Evolutionary conservation across 2,329 filamentous ascomycete species (phyloP).

Genomic region (Taxawa tesnikishii): DNA sequence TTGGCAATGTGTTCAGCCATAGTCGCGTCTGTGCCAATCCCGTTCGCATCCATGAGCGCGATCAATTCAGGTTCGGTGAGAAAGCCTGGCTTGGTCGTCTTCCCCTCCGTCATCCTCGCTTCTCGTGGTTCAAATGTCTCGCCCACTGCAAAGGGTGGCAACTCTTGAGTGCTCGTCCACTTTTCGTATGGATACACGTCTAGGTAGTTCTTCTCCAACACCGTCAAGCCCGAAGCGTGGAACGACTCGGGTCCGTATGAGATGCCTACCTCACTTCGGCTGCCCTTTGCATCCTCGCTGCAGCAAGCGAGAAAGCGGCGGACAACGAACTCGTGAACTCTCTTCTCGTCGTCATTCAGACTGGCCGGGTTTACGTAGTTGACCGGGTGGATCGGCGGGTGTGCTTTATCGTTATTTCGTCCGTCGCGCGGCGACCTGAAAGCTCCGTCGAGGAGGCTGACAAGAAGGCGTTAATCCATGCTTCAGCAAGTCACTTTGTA

Average conservation of each 20-base stretch:
- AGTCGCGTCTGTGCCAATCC: slow-evolving; percentile 94
- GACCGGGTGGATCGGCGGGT: slow-evolving; percentile 93
- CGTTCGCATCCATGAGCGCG: slow-evolving; percentile 94
- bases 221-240: slow-evolving; percentile 68
- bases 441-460: slow-evolving; percentile 54
- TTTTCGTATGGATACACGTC: slow-evolving; percentile 95
- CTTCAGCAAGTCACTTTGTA: background rate
- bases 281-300: slow-evolving; percentile 82
- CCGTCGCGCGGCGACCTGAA: slow-evolving; percentile 76
- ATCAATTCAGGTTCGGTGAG: slow-evolving; percentile 93
- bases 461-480: background rate
- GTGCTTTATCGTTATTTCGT: slow-evolving; percentile 86
- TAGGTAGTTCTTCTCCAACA: slow-evolving; percentile 82
- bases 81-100: slow-evolving; percentile 73
- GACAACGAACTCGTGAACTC: slow-evolving; percentile 84
- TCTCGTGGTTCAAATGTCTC: slow-evolving; percentile 82
- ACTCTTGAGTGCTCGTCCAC: slow-evolving; percentile 76
- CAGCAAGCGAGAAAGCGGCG: slow-evolving; percentile 91
- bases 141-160: slow-evolving; percentile 67
- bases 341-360: slow-evolving; percentile 50
- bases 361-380: slow-evolving; percentile 57
- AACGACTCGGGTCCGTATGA: slow-evolving; percentile 75
- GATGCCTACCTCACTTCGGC: slow-evolving; percentile 74
- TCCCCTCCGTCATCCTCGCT: slow-evolving; percentile 80
- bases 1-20: slow-evolving; percentile 98